Evolutionary conservation across 2,329 filamentous ascomycete genomes (phyloP), one percentile per base, ranked within the genome.

Genomic region (Hymenotorrendiella dingleyae): DNA sequence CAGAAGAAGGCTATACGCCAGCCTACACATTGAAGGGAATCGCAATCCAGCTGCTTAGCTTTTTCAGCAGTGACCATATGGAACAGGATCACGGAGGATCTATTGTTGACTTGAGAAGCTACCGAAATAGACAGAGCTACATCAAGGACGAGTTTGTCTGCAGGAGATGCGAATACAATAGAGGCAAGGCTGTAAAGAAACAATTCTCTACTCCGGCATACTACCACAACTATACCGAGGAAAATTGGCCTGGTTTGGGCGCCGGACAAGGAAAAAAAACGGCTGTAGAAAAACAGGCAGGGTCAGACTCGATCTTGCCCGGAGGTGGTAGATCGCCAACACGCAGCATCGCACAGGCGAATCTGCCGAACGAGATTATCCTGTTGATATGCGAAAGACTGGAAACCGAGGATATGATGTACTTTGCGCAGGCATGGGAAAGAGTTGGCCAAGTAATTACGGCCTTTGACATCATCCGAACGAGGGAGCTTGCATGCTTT

Each of bases 1-100:
- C 53, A 0, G 41, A 23, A 2, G 63, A 68, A 14, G 69, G 62
- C 1, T 72, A 70, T 50, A 73, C 71, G 0, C 65, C 70, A 2
- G 71, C 71, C 0, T 74, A 74, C 45, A 73, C 70, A 0, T 59
- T 74, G 19, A 72, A 71, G 42, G 65, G 62, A 3, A 66, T 74
- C 17, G 64, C 68, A 12, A 73, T 74, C 19, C 70, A 74, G 54
- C 47, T 74, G n/a, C 56, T 74, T 3, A 73, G 70, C 49, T 73
- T 75, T 57, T 74, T 74, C 52, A 61, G 61, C 20, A 73, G 70
- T 48, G 66, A 70, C 1, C 61, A 43, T 2, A 39, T 74, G 3
- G 69, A 73, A 43, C 70, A 73, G 42, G 47, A 51, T 0, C 20
- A 62, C 33, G 59, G 57, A 6, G 40, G 34, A 3, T 11, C 26